Evolutionary conservation across 176 grass and related monocot species (phyloP).

Genomic region (Lolium multiflorum): DNA sequence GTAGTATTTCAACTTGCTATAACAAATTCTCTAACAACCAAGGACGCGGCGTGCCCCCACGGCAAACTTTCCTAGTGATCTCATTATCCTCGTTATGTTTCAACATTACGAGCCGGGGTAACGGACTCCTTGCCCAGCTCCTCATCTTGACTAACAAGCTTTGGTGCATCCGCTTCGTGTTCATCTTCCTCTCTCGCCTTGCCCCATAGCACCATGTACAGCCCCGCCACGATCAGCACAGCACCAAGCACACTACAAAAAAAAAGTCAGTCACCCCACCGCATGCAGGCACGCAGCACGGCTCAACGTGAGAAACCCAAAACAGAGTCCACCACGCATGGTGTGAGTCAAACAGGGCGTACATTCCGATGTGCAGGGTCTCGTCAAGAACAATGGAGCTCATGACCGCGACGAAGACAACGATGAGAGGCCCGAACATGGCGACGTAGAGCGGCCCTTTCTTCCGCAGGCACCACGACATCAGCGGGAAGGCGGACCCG

Average conservation of each 20-base stretch:
- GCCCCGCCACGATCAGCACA: slow-evolving; percentile 54
- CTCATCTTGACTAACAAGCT: slow-evolving; percentile 6
- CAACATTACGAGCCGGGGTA: not conserved
- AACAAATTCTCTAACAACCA: too few relatives aligned
- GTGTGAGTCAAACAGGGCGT: not conserved
- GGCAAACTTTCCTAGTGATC: not conserved
- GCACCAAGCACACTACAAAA: slow-evolving; percentile 50
- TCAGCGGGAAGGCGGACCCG: slow-evolving; percentile 47
- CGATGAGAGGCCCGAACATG: slow-evolving; percentile 62
- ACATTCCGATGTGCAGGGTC: slow-evolving; percentile 64
- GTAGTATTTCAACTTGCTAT: too few relatives aligned
- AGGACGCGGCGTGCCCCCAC: too few relatives aligned
- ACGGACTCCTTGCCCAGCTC: slow-evolving; percentile 10
- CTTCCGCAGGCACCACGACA: slow-evolving; percentile 66
- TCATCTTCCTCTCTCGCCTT: slow-evolving; percentile 51
- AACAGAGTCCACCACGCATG: not conserved
- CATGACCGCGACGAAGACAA: slow-evolving; percentile 58
- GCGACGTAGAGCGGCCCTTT: slow-evolving; percentile 65
- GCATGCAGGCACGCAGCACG: not conserved
- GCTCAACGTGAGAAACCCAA: not conserved
- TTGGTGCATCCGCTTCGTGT: not conserved
- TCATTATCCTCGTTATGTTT: slow-evolving; percentile 12
- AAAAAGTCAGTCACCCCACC: too few relatives aligned
- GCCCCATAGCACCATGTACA: slow-evolving; percentile 71
- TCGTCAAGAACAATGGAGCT: slow-evolving; percentile 58